phyloP scores from a whole-genome alignment of 1,284 basidiomycete species.

The Ceratobasidium sp. region DNA sequence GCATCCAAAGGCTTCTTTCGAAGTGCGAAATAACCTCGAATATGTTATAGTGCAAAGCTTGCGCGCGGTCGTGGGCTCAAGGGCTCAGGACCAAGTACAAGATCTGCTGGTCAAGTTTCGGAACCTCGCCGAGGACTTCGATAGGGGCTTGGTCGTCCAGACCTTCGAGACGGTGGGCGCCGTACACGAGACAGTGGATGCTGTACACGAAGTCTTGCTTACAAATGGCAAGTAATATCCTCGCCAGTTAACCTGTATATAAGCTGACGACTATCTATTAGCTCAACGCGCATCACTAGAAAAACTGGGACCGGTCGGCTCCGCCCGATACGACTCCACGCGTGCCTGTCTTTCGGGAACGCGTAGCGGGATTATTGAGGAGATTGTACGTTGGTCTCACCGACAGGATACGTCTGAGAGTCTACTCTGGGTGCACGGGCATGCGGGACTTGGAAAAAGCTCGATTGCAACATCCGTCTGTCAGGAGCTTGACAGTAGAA shows the following conservation, averaged over 20 bases:
- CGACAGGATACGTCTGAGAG: neutral
- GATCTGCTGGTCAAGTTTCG: neutral
- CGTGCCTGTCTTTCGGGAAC: conserved; percentile 9
- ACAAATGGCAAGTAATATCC: neutral
- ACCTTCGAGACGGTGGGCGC: neutral
- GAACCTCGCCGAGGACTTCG: neutral
- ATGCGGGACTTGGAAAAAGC: conserved; percentile 40
- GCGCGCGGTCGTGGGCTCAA: neutral
- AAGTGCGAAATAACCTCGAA: neutral
- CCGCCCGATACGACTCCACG: neutral
- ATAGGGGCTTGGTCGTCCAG: neutral
- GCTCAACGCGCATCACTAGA: neutral
- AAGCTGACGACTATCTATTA: neutral
- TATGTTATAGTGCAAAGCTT: neutral
- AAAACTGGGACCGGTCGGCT: neutral
- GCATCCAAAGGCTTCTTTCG: neutral
- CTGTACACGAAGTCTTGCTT: neutral
- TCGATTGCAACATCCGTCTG: conserved; percentile 26
- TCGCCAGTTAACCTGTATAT: neutral
- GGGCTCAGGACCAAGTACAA: conserved; percentile 10
- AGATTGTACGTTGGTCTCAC: neutral
- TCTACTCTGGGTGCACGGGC: conserved; percentile 27
- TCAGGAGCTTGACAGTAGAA: neutral
- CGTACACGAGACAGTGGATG: neutral
- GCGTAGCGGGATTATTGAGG: neutral